Evolutionary conservation across 108 stramenopile species (phyloP), one percentile per base, ranked within the genome.

Genomic region (Seminavis robusta): DNA sequence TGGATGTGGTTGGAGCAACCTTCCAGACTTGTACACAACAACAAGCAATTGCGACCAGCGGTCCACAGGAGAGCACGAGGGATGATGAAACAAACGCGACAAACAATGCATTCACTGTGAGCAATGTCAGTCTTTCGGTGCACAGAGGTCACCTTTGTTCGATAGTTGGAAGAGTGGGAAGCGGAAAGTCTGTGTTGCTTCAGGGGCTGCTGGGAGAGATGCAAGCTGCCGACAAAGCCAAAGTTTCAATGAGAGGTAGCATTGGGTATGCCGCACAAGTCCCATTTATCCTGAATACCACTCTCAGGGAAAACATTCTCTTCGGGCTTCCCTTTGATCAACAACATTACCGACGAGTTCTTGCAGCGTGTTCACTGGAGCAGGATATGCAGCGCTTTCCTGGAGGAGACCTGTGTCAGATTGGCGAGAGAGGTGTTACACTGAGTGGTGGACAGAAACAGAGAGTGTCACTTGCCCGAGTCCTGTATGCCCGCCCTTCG

Each of bases 221-320:
- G 2, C 74, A 76, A 28, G 16, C 70, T 30, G 46, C 63, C 56
- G 27, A 23, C 10, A 79, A 77, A 15, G 57, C 28, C 0, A 63
- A 79, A 33, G 48, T 83, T 23, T 27, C 47, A 53, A 59, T 44
- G 2, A 60, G 61, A 1, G 88, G 82, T 5, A 57, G 54, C 13
- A 44, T 93, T 15, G 84, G 85, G 1, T 98, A 97, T 71, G 89
- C 84, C 1, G 74, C 77, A 23, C 95, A 98, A 57, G 77, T 61
- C 23, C 76, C 95, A 11, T 98, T 95, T 56, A 95, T 98, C 37
- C 71, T 93, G 16, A 98, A 98, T 61, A 62, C 70, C 4, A 92
- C 93, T 4, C 15, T 97, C 8, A 70, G 89, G 1, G 97, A 96
- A 3, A 98, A 98, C 70, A 93, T 98, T 32, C 52, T 97, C 27